phyloP scores from a whole-genome alignment of 305 asterid species.

The Solanum hybrid region DNA sequence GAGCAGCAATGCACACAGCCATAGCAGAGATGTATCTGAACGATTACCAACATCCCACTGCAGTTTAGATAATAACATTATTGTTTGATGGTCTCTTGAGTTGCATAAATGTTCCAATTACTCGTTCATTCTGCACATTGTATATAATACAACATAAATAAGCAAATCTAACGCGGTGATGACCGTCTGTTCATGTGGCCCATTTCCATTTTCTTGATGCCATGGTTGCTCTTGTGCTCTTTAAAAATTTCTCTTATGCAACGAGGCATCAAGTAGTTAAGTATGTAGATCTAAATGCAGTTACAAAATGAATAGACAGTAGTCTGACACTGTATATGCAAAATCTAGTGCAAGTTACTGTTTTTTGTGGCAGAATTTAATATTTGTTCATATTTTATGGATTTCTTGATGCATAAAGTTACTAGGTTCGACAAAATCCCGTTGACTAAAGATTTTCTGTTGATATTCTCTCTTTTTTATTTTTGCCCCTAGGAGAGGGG shows the following conservation, averaged over 20 bases:
- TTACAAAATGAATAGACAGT: not conserved
- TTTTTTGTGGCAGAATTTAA: not conserved
- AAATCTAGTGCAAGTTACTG: not conserved
- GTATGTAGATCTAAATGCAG: not conserved
- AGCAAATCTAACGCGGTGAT: not conserved
- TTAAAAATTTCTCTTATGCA: not conserved
- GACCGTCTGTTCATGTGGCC: not conserved
- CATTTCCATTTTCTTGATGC: not conserved
- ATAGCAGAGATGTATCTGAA: constrained; percentile 48
- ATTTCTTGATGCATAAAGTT: not conserved
- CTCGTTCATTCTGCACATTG: not conserved
- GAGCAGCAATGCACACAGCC: constrained; percentile 62
- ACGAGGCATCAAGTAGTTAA: not conserved
- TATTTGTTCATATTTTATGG: not conserved
- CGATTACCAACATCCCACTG: constrained; percentile 10
- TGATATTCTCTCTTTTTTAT: not conserved
- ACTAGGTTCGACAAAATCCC: not conserved
- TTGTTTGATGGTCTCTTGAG: not conserved
- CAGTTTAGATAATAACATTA: not conserved
- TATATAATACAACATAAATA: not conserved
- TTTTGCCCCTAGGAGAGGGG: not conserved
- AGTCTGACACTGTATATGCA: not conserved
- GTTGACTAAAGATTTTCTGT: not conserved
- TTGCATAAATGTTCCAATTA: not conserved
- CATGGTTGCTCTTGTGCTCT: not conserved